Percentiles rank a stretch among this genome's conserved stretches.
Evolutionary conservation across 495 filamentous ascomycete species (phyloP).

Genomic region (Hyaloscypha variabilis): DNA sequence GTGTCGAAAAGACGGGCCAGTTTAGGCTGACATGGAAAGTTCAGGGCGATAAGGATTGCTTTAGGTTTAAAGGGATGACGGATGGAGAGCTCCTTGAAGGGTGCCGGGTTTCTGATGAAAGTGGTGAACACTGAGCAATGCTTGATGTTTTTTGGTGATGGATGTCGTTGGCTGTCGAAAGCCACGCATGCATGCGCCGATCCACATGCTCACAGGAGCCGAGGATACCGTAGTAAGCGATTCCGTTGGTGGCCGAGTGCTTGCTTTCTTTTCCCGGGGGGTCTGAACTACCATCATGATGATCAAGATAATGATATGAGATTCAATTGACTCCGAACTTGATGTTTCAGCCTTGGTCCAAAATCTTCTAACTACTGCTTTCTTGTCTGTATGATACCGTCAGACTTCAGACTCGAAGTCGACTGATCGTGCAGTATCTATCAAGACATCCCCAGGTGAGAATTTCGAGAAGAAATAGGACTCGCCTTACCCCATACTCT

Average conservation of each 20-base stretch:
- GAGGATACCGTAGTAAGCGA: too few relatives aligned
- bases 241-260: not conserved
- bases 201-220: too few relatives aligned
- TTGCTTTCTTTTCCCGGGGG: not conserved
- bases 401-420: too few relatives aligned
- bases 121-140: conserved; percentile 1
- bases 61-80: not conserved
- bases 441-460: too few relatives aligned
- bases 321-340: not conserved
- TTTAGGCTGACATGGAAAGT: not conserved
- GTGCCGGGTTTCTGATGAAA: not conserved
- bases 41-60: not conserved
- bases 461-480: too few relatives aligned
- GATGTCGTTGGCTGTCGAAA: not conserved
- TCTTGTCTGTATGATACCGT: too few relatives aligned
- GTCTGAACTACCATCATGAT: not conserved
- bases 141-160: not conserved
- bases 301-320: not conserved
- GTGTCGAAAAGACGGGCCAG: not conserved
- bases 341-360: too few relatives aligned
- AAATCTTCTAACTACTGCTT: too few relatives aligned
- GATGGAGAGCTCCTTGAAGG: not conserved
- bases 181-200: not conserved
- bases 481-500: too few relatives aligned
- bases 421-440: too few relatives aligned